Percentiles rank a stretch among this genome's conserved stretches.
These are phyloP conservation scores for Microsporum ferrugineum DNA, from an alignment of 2,329 filamentous ascomycete species.

Conservation along the genomic window DNA sequence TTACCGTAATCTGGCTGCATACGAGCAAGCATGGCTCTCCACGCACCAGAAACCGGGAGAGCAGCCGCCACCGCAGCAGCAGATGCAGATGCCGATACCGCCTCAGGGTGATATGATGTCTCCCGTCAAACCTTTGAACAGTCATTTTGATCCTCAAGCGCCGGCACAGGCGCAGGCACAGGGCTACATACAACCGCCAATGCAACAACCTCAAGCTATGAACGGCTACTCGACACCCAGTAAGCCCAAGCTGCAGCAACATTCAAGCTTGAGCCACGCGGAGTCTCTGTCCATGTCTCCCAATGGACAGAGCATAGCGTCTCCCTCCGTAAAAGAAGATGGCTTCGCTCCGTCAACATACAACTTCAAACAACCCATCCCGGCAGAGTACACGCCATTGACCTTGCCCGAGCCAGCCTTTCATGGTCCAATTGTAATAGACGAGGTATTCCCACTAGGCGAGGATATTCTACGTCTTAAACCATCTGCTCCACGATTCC, in stretches of 20 bases:
- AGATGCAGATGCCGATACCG: constrained; percentile 27
- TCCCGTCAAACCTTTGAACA: constrained; percentile 38
- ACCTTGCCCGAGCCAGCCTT: constrained; percentile 41
- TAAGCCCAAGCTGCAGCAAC: constrained; percentile 13
- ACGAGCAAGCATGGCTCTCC: constrained; percentile 49
- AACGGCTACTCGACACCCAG: background rate
- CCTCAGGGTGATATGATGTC: constrained; percentile 28
- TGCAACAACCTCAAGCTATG: constrained; percentile 8
- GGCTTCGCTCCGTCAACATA: constrained; percentile 6
- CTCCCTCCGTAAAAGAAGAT: constrained; percentile 15
- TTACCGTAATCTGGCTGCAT: constrained; percentile 61
- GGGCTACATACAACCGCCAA: constrained; percentile 3
- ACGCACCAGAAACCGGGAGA: constrained; percentile 35
- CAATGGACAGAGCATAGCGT: constrained; percentile 15
- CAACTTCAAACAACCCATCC: constrained; percentile 10
- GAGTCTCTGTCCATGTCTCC: constrained; percentile 18
- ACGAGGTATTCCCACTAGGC: constrained; percentile 53
- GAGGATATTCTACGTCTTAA: constrained; percentile 56
- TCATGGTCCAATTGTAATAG: constrained; percentile 62
- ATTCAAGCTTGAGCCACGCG: constrained; percentile 19
- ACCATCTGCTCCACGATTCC: constrained; percentile 61
- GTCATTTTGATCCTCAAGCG: constrained; percentile 34
- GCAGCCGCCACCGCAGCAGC: constrained; percentile 12
- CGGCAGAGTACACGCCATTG: constrained; percentile 38
- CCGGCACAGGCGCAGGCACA: constrained; percentile 10